Percentiles rank a stretch among this genome's conserved stretches.
Conservation (phyloP, 257 asterid species). For the Solanum megistacrolobum region DNA sequence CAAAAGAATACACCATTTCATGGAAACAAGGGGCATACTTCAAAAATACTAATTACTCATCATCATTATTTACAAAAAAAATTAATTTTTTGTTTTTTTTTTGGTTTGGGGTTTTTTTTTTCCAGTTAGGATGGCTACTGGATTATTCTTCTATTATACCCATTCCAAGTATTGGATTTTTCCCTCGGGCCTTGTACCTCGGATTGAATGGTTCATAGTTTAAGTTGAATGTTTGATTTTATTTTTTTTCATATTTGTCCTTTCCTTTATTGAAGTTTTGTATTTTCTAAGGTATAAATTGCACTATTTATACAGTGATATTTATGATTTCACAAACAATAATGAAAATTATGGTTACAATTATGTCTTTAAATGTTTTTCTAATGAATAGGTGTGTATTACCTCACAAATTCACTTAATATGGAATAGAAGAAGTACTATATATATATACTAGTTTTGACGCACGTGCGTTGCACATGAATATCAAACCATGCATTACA, state of each 20-base stretch:
- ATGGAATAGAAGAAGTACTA: too few species aligned
- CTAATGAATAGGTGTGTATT: not conserved
- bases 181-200: not conserved
- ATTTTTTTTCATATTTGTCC: too few species aligned
- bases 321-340: too few species aligned
- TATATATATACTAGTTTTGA: too few species aligned
- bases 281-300: not conserved
- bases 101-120: not conserved
- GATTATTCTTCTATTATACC: not conserved
- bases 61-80: not conserved
- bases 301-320: too few species aligned
- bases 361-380: not conserved
- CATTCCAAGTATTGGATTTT: not conserved
- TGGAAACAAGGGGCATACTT: not conserved
- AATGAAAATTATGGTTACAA: too few species aligned
- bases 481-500: too few species aligned
- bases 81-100: not conserved
- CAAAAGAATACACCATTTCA: conserved; percentile 27
- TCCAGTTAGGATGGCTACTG: not conserved
- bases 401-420: not conserved
- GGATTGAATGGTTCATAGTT: not conserved
- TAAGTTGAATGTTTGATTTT: too few species aligned
- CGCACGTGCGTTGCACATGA: too few species aligned
- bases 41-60: not conserved
- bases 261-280: too few species aligned